phyloP scores from a whole-genome alignment of 2,329 filamentous ascomycete species.

The Claviceps monticola region DNA sequence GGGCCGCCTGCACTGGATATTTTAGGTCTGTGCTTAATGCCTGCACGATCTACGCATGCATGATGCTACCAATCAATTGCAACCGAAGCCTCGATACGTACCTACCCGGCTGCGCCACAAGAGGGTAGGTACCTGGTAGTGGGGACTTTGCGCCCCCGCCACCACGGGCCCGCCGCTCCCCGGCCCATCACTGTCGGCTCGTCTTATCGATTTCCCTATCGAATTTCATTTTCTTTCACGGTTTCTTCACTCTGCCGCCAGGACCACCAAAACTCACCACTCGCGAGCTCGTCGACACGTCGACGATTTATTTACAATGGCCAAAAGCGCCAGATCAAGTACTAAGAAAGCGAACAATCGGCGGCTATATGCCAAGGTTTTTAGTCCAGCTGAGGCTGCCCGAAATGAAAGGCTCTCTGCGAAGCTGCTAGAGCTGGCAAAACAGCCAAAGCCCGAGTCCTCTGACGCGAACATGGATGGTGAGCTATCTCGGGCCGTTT shows the following conservation, averaged over 20 bases:
- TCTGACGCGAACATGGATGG: conserved; percentile 36
- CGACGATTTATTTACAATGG: conserved; percentile 44
- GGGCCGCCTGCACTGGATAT: background rate
- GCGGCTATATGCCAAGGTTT: conserved; percentile 66
- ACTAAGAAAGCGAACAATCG: conserved; percentile 71
- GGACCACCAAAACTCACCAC: background rate
- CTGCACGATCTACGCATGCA: no score
- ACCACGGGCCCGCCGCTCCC: background rate
- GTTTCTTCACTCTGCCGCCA: background rate
- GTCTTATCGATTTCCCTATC: background rate
- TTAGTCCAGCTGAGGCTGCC: conserved; percentile 68
- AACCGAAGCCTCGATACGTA: no score
- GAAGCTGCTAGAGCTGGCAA: conserved; percentile 69
- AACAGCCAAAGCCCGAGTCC: conserved; percentile 56
- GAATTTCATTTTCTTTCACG: background rate
- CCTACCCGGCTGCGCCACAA: background rate
- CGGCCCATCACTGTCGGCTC: no score
- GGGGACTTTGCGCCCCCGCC: no score
- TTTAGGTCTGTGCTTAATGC: no score
- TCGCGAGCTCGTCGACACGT: background rate
- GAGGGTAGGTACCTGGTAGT: no score
- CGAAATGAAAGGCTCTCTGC: conserved; percentile 72
- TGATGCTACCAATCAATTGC: no score
- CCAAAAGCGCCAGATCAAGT: conserved; percentile 72
- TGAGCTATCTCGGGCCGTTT: conserved; percentile 11